Conservation (phyloP, 768 basidiomycete genomes). For the Baorangia bicolor region DNA sequence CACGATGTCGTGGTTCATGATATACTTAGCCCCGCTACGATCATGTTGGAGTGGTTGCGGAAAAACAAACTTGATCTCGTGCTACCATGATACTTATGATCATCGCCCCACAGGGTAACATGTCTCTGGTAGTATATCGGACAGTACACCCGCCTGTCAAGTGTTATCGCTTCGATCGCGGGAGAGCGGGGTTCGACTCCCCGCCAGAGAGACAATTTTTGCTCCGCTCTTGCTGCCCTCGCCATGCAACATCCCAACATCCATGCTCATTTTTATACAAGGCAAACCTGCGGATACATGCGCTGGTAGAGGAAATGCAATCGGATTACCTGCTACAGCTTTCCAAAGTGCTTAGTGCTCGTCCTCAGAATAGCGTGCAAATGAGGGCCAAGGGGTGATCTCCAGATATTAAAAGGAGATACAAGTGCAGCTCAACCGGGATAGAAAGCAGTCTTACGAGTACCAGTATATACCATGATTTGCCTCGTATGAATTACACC, state of each 20-base stretch:
- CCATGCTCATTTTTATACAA: too few relatives aligned
- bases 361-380: too few relatives aligned
- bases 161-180: conserved; percentile 24
- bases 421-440: neutral
- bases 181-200: conserved; percentile 46
- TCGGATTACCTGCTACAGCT: neutral
- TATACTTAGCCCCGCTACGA: too few relatives aligned
- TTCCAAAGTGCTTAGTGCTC: neutral
- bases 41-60: too few relatives aligned
- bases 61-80: too few relatives aligned
- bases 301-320: neutral
- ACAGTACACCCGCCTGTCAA: conserved; percentile 50
- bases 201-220: conserved; percentile 41
- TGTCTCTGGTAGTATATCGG: conserved; percentile 50
- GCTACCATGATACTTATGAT: too few relatives aligned
- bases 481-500: too few relatives aligned
- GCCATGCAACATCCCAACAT: neutral
- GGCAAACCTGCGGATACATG: neutral
- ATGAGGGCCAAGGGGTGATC: neutral
- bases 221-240: neutral
- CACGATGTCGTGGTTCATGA: too few relatives aligned
- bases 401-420: neutral
- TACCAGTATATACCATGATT: neutral
- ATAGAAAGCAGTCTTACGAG: neutral
- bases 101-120: neutral